Evolutionary conservation across 345 rosid genomes (phyloP).

Genomic region (Melaleuca quinquenervia): DNA sequence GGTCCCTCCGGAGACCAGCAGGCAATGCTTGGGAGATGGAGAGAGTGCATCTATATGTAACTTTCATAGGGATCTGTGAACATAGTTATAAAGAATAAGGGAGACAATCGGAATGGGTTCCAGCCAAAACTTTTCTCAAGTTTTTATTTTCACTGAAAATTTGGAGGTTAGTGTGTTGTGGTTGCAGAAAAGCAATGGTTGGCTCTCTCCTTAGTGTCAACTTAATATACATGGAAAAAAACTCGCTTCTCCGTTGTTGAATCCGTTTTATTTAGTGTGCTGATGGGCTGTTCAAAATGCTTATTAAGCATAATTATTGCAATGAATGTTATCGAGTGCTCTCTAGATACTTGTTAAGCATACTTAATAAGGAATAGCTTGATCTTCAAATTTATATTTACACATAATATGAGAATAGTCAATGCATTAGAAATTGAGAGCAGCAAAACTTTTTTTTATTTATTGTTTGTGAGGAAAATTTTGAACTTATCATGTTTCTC

Average conservation of each 20-base stretch:
- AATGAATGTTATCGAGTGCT: neutral
- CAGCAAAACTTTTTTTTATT: no score
- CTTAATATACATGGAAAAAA: neutral
- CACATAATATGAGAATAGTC: neutral
- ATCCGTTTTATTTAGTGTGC: neutral
- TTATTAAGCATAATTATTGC: neutral
- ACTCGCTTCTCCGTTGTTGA: neutral
- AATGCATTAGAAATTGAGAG: no score
- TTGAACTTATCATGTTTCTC: neutral
- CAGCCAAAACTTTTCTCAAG: neutral
- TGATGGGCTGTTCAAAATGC: neutral
- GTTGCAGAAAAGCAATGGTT: neutral
- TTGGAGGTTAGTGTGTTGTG: neutral
- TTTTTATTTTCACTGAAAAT: neutral
- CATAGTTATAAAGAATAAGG: neutral
- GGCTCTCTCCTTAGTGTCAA: neutral
- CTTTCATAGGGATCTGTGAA: conserved; percentile 63
- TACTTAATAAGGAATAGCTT: no score
- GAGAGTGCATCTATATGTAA: conserved; percentile 14
- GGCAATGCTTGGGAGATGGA: conserved; percentile 25
- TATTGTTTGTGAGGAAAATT: no score
- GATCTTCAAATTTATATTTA: no score
- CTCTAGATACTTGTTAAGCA: neutral
- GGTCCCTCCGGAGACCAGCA: conserved; percentile 7
- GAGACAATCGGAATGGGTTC: neutral